Conservation (phyloP, 2,329 filamentous ascomycete species). For the Calonectria hawksworthii region DNA sequence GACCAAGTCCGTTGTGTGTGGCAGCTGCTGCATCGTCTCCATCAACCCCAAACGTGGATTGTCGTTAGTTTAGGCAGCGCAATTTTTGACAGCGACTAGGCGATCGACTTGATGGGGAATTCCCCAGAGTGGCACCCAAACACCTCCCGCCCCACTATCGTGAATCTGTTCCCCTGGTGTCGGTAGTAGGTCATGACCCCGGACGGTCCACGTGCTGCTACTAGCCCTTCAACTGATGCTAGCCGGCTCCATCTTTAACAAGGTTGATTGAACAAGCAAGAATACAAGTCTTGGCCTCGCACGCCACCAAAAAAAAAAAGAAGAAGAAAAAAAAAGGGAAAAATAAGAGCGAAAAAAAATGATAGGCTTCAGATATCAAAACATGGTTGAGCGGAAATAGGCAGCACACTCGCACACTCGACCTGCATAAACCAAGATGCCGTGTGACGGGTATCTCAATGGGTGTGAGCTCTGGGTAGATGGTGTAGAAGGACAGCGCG, state of each 20-base stretch:
- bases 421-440: constrained; percentile 22
- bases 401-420: constrained; percentile 7
- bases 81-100: constrained; percentile 13
- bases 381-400: neutral
- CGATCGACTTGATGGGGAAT: constrained; percentile 31
- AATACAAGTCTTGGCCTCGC: neutral
- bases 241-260: neutral
- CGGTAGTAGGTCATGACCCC: constrained; percentile 17
- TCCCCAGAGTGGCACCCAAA: constrained; percentile 22
- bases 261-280: neutral
- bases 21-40: neutral
- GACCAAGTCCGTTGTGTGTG: constrained; percentile 25
- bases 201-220: constrained; percentile 9
- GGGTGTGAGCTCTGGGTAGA: neutral
- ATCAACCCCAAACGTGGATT: constrained; percentile 9
- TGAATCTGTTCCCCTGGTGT: constrained; percentile 2
- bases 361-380: neutral
- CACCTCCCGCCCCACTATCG: neutral
- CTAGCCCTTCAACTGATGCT: neutral
- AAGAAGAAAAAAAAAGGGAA: neutral
- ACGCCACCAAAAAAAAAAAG: neutral
- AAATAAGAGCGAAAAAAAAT: neutral
- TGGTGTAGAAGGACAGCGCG: neutral
- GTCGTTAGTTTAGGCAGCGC: constrained; percentile 29
- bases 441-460: neutral